Conservation (phyloP, 169 alveolate species). For the Babesia sp. region DNA sequence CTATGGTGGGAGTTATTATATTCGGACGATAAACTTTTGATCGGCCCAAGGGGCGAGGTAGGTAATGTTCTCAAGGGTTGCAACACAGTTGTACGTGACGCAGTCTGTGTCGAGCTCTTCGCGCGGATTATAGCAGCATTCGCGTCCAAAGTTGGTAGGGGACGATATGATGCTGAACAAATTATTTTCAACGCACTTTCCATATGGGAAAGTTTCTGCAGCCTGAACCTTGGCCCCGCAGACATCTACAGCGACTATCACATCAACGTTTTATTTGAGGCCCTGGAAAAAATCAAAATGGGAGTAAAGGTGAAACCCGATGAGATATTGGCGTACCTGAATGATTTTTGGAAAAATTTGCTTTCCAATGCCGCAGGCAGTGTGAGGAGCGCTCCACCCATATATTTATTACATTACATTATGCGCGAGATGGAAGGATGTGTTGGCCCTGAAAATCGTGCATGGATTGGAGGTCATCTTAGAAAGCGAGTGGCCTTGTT, state of each 20-base stretch:
- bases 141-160: not conserved
- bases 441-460: not conserved
- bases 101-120: slow-evolving; percentile 51
- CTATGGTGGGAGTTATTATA: slow-evolving; percentile 45
- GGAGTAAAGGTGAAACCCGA: not conserved
- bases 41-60: slow-evolving; percentile 53
- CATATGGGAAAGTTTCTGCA: slow-evolving; percentile 55
- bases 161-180: slow-evolving; percentile 11
- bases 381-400: not conserved
- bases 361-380: not conserved
- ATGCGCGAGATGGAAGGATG: not conserved
- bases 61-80: slow-evolving; percentile 4
- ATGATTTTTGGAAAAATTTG: slow-evolving; percentile 18
- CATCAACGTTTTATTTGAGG: slow-evolving; percentile 11
- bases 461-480: slow-evolving; percentile 47
- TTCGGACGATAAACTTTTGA: slow-evolving; percentile 29
- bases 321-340: not conserved
- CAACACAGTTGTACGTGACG: slow-evolving; percentile 1
- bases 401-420: slow-evolving; percentile 5
- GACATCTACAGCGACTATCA: slow-evolving; percentile 16
- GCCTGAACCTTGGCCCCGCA: not conserved
- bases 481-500: slow-evolving; percentile 28
- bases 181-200: slow-evolving; percentile 49
- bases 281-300: slow-evolving; percentile 26
- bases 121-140: slow-evolving; percentile 12